A percentile compares a stretch with the other conserved stretches of the same genome.
phyloP scores from a whole-genome alignment of 2,329 filamentous ascomycete genomes.

The Talaromyces sp. region DNA sequence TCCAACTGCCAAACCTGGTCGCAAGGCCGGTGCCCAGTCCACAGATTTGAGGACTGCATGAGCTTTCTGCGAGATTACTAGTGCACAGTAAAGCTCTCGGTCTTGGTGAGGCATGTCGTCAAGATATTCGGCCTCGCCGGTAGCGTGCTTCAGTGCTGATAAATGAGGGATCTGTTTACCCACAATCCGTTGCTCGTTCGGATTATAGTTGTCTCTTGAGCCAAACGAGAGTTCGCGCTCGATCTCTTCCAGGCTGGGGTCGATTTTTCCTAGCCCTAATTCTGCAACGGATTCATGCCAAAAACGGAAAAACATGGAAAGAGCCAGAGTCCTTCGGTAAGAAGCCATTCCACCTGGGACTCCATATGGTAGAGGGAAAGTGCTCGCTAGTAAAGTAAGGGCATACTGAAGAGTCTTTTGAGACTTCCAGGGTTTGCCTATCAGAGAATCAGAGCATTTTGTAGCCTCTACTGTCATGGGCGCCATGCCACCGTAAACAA shows the following conservation, averaged over 20 bases:
- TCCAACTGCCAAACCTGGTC: constrained; percentile 65
- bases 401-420: constrained; percentile 74
- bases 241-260: constrained; percentile 67
- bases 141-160: constrained; percentile 79
- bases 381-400: constrained; percentile 70
- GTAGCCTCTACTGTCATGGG: constrained; percentile 81
- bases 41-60: constrained; percentile 75
- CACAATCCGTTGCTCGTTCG: constrained; percentile 68
- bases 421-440: constrained; percentile 76
- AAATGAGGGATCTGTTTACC: constrained; percentile 77
- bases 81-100: constrained; percentile 74
- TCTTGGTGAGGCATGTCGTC: constrained; percentile 77
- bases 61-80: constrained; percentile 74
- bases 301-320: constrained; percentile 96
- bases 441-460: constrained; percentile 72
- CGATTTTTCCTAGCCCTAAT: constrained; percentile 42
- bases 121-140: constrained; percentile 82
- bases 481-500: constrained; percentile 95
- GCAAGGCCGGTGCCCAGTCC: constrained; percentile 65
- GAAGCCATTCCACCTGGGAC: constrained; percentile 98
- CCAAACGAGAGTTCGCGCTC: constrained; percentile 70
- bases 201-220: constrained; percentile 63
- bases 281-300: constrained; percentile 79
- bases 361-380: constrained; percentile 83
- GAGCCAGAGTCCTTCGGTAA: constrained; percentile 82